A percentile compares a stretch with the other conserved stretches of the same genome.
Conservation (phyloP, 169 alveolate species). For the Plasmodium billcollinsi region DNA sequence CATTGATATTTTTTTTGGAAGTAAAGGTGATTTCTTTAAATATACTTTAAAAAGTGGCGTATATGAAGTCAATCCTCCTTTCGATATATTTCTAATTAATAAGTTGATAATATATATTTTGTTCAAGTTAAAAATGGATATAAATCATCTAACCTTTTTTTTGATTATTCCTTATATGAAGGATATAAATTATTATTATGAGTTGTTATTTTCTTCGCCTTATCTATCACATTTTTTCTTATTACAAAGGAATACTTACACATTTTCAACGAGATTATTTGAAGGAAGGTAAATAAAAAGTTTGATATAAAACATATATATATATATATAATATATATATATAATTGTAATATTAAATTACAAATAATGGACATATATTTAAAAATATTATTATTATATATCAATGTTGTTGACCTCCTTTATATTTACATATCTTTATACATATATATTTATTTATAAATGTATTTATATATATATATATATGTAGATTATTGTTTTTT, state of each 20-base stretch:
- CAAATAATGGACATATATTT: too few species aligned
- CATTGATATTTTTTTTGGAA: constrained; percentile 76
- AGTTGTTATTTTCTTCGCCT: constrained; percentile 61
- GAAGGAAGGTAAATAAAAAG: constrained; percentile 49
- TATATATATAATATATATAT: neutral
- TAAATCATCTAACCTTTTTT: constrained; percentile 52
- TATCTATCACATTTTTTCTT: constrained; percentile 33
- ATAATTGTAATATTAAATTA: too few species aligned
- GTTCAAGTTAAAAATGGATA: constrained; percentile 47
- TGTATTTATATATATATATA: neutral
- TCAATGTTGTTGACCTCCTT: too few species aligned
- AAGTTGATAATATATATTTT: constrained; percentile 58
- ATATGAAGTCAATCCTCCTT: constrained; percentile 76
- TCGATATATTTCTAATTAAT: constrained; percentile 66
- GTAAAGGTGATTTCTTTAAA: constrained; percentile 64
- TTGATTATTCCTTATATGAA: constrained; percentile 39
- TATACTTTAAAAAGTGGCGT: constrained; percentile 26
- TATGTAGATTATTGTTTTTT: neutral
- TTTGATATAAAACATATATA: neutral
- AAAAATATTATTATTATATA: too few species aligned
- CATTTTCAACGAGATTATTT: constrained; percentile 66
- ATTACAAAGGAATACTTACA: constrained; percentile 27
- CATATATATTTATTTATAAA: neutral
- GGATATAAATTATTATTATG: constrained; percentile 58
- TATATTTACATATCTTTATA: too few species aligned